Evolutionary conservation across 257 asterid genomes (phyloP), one percentile per base, ranked within the genome.

Genomic region (Osmanthus fragrans): DNA sequence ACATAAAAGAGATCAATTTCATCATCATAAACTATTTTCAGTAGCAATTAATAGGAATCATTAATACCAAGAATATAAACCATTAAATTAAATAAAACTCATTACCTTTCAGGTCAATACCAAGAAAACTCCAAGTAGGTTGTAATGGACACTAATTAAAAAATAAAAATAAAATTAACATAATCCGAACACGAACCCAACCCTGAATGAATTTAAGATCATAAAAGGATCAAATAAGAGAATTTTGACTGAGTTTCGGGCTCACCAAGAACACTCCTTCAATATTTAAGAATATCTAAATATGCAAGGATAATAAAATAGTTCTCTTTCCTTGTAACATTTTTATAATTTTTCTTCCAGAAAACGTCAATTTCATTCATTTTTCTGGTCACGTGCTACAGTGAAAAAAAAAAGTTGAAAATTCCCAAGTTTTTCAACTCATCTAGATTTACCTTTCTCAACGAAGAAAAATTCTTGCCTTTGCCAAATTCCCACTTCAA

Each of bases 381-480:
- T 63, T 63, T 63, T 63, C 63, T 39, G 71, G 60, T 56, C 49
- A 58, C 36, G 2, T 63, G 69, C 69, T 63, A 72, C 60, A 78
- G 76, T 36, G 13, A 47, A 71, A 71, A 47, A 71, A 47, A n/a
- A 34, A 23, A 23, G 63, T 42, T 23, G 11, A 18, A 40, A 71
- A 13, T 21, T 71, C 10, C 4, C 4, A 12, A n/a, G 58, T 4
- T 8, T 36, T 36, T 54, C 36, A 63, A 63, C 33, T 8, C 4
- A 15, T 11, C 11, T 13, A 27, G 69, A 63, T 63, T 70, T 72
- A 32, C 54, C 45, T 60, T 60, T 73, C 54, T 42, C 65, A 66
- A 73, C 76, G 67, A 66, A 79, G 78, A 73, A 66, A 47, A 74
- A 11, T 64, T 34, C 76, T 40, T 71, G 7, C 73, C 75, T 77